Evolutionary conservation across 2,329 filamentous ascomycete genomes (phyloP).

Genomic region (Hyphodiscus sp.): DNA sequence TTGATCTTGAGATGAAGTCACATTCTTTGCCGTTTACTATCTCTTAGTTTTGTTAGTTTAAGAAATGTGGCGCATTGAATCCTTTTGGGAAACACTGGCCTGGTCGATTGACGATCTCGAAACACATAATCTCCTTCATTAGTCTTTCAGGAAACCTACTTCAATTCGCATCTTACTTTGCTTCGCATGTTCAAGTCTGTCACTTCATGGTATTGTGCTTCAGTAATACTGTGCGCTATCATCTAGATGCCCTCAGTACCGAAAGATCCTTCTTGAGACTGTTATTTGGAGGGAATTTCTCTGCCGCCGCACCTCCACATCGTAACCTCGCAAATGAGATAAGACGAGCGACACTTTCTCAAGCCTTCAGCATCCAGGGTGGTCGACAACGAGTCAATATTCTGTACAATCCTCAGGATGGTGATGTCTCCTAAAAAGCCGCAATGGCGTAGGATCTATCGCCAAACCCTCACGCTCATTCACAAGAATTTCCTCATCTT

Average conservation of each 20-base stretch:
- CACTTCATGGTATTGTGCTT: too few species aligned
- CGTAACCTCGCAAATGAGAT: too few species aligned
- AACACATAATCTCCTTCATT: not conserved
- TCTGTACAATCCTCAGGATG: not conserved
- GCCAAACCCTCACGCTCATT: slow-evolving; percentile 20
- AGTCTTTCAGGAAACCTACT: not conserved
- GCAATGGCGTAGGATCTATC: slow-evolving; percentile 19
- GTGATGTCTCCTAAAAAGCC: not conserved
- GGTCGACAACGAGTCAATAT: not conserved
- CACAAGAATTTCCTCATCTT: slow-evolving; percentile 25
- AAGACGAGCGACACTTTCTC: too few species aligned
- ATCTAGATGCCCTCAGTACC: too few species aligned
- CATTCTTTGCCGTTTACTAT: too few species aligned
- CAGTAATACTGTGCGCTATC: too few species aligned
- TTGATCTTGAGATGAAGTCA: not conserved
- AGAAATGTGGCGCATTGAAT: not conserved
- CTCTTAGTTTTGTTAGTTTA: not conserved
- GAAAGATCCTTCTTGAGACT: too few species aligned
- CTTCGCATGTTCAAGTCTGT: too few species aligned
- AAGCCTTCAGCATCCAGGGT: not conserved
- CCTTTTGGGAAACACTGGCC: not conserved
- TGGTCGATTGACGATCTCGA: not conserved
- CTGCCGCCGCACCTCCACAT: too few species aligned
- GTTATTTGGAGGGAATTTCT: too few species aligned
- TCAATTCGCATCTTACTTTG: not conserved